A percentile compares a stretch with the other conserved stretches of the same genome.
Evolutionary conservation across 1,139 yeast species (phyloP).

Genomic region (Geotrichum fermentans): DNA sequence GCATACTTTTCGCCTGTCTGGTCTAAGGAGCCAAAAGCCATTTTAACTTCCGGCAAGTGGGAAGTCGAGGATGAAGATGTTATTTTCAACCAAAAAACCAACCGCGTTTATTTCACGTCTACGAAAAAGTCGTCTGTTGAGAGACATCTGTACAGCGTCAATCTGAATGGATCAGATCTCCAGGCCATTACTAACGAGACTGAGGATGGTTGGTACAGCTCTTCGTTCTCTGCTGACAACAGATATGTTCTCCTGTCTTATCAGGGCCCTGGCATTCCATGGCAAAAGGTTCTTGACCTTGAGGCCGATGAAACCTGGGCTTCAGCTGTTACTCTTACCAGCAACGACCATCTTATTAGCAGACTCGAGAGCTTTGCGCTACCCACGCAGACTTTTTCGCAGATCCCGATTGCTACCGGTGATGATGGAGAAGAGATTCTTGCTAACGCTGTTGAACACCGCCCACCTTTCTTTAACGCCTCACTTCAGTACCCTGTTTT

Average conservation of each 20-base stretch:
- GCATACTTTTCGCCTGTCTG: slow-evolving; percentile 56
- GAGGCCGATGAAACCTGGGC: slow-evolving; percentile 33
- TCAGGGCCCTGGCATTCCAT: slow-evolving; percentile 63
- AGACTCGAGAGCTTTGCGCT: slow-evolving; percentile 42
- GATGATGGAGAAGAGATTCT: slow-evolving; percentile 37
- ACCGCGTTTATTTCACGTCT: slow-evolving; percentile 58
- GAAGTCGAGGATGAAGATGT: slow-evolving; percentile 59
- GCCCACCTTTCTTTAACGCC: slow-evolving; percentile 65
- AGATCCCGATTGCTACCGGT: slow-evolving; percentile 44
- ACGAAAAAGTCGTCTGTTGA: slow-evolving; percentile 55
- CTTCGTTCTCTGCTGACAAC: slow-evolving; percentile 57
- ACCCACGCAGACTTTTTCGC: slow-evolving; percentile 53
- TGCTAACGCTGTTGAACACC: slow-evolving; percentile 68
- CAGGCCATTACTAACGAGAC: slow-evolving; percentile 51
- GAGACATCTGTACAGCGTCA: slow-evolving; percentile 52
- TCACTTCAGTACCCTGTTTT: slow-evolving; percentile 63
- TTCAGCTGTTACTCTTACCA: slow-evolving; percentile 38
- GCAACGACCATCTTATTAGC: slow-evolving; percentile 33
- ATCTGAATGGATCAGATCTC: slow-evolving; percentile 43
- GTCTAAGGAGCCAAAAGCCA: slow-evolving; percentile 42
- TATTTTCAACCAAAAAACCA: slow-evolving; percentile 50
- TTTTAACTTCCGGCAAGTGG: slow-evolving; percentile 63
- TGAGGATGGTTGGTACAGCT: slow-evolving; percentile 61
- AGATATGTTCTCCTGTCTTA: slow-evolving; percentile 52
- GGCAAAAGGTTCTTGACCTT: slow-evolving; percentile 53